Evolutionary conservation across 257 asterid species (phyloP).

Genomic region (Salvia splendens): DNA sequence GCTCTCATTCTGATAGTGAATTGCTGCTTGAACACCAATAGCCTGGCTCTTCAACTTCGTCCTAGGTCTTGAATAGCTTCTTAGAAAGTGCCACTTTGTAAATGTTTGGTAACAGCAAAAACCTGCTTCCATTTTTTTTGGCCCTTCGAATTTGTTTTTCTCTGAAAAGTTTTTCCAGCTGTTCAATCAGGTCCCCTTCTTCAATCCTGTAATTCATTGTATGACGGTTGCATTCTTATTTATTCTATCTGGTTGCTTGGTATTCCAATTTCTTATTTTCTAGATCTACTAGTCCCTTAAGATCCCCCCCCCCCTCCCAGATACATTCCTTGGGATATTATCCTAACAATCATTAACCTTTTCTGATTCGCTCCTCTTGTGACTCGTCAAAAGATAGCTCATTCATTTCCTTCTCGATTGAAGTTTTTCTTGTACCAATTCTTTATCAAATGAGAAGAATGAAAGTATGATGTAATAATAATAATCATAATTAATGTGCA

Average conservation of each 20-base stretch:
- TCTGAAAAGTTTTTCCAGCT: neutral
- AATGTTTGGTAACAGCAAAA: neutral
- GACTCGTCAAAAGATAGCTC: neutral
- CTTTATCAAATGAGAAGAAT: neutral
- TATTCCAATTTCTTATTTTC: neutral
- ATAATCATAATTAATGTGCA: neutral
- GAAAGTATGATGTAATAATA: neutral
- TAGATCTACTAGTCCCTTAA: neutral
- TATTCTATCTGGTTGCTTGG: neutral
- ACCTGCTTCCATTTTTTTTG: neutral
- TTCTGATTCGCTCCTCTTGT: neutral
- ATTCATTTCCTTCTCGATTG: neutral
- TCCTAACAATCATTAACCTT: neutral
- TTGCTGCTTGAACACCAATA: neutral
- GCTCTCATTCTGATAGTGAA: neutral
- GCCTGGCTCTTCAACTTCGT: constrained; percentile 7
- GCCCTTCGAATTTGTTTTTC: neutral
- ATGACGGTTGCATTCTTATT: constrained; percentile 1
- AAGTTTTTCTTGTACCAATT: neutral
- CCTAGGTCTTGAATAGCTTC: constrained; percentile 8
- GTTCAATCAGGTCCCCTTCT: neutral
- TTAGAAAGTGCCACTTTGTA: neutral
- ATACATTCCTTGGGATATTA: neutral
- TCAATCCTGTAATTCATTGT: neutral
- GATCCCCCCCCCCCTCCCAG: neutral